Base-by-base conservation (phyloP, 345 rosid species). In the Anastatica hierochuntica region DNA sequence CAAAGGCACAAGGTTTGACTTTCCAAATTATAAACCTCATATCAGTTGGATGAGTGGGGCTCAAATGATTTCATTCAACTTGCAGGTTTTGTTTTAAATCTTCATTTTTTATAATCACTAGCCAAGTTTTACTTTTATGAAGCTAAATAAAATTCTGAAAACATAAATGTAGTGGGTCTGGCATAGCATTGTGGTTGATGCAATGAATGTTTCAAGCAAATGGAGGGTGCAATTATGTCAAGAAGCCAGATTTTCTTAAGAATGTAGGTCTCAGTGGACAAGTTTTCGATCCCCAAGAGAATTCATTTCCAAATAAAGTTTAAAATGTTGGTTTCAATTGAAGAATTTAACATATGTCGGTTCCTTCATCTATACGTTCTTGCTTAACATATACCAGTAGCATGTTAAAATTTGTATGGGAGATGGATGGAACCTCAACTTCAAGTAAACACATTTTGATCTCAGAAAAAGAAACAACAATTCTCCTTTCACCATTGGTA, bases 141-240 rank as follows among this genome's bases (percentile, higher is more conserved):
- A n/a, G n/a, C n/a, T n/a, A n/a, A n/a, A n/a, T n/a, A n/a, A n/a
- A n/a, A n/a, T n/a, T n/a, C n/a, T 1, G 1, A 4, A 38, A 44
- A 50, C 35, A 15, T 30, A 9, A 52, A 13, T 46, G 46, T 36
- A 90, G 95, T n/a, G 96, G 95, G 24, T 50, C 77, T 67, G 95
- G 95, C 24, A 90, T 77, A 68, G 78, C 75, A 47, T 79, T 87
- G 24, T 87, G 95, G 96, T 49, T 69, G 43, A 90, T 87, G 98
- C 88, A 87, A 30, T 95, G 98, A 38, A 84, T 84, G 95, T 90
- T 87, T 56, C 74, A 78, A 74, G 74, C 92, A 5, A 90, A 90
- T 63, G 96, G 98, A 37, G 92, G 89, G 14, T 87, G 96, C 19
- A 96, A 96, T 47, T 90, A 80, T 63, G 80, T 90, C 59, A 87